These are phyloP conservation scores for Hyaloscypha hepaticicola DNA, from an alignment of 495 filamentous ascomycete genomes.

Conservation along the genomic window DNA sequence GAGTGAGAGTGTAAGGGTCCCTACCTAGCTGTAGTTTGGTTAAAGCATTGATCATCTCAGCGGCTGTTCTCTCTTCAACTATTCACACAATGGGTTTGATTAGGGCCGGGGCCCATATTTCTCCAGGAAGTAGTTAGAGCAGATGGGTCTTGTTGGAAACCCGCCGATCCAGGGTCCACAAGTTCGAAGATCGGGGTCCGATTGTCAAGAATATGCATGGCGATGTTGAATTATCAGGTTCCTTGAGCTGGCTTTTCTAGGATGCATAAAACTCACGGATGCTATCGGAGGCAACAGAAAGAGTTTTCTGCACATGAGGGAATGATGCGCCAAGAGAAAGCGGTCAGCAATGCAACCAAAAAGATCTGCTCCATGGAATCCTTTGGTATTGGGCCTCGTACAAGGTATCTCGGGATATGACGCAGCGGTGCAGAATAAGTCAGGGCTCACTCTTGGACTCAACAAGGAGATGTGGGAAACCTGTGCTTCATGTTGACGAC, in stretches of 20 bases:
- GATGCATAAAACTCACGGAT: not conserved
- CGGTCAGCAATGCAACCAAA: not conserved
- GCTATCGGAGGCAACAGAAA: not conserved
- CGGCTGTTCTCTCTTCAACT: not conserved
- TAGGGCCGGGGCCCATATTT: not conserved
- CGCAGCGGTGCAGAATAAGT: not conserved
- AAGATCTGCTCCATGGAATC: not conserved
- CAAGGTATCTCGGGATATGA: conserved; percentile 2
- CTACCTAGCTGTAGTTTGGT: not conserved
- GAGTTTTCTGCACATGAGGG: not conserved
- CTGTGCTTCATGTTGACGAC: not conserved
- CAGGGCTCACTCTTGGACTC: not conserved
- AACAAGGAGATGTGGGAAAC: not conserved
- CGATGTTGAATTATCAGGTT: not conserved
- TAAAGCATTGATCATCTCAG: not conserved
- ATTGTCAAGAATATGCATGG: not conserved
- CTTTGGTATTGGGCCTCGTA: not conserved
- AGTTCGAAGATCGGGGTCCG: not conserved
- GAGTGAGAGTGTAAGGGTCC: not conserved
- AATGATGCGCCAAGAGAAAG: not conserved
- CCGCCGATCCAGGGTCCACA: not conserved
- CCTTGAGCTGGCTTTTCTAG: not conserved
- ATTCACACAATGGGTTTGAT: not conserved
- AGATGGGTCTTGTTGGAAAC: not conserved
- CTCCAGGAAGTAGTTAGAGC: not conserved